Conservation (phyloP, 163 green algal species). For the Scenedesmus sp. region DNA sequence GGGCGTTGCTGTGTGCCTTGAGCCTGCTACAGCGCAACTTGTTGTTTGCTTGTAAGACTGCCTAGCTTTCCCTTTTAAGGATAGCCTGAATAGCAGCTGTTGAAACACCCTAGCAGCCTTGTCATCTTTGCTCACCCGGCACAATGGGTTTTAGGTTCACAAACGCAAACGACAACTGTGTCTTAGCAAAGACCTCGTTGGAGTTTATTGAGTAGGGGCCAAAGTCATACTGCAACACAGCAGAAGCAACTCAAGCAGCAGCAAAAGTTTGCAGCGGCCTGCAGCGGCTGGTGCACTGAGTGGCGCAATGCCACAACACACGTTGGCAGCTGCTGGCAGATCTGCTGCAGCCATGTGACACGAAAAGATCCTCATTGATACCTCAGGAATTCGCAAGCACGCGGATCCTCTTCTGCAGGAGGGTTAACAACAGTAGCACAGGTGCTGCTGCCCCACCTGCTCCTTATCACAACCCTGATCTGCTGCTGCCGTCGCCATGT, state of each 20-base stretch:
- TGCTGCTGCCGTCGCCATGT: not conserved
- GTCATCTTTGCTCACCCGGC: slow-evolving; percentile 70
- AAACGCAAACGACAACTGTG: slow-evolving; percentile 87
- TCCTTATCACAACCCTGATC: not conserved
- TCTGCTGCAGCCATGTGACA: not conserved
- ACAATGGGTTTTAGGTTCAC: slow-evolving; percentile 98
- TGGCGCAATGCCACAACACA: not conserved
- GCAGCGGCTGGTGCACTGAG: not conserved
- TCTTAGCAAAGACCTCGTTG: slow-evolving; percentile 87
- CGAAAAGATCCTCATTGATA: too few relatives aligned
- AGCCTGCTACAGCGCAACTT: not conserved
- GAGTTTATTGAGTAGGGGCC: slow-evolving; percentile 78
- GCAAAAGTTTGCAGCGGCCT: not conserved
- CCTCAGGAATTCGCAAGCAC: too few relatives aligned
- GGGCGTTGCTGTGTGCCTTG: not conserved
- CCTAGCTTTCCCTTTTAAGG: too few relatives aligned
- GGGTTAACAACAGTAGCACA: not conserved
- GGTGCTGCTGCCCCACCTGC: not conserved
- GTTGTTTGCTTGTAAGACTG: not conserved
- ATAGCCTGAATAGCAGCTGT: too few relatives aligned
- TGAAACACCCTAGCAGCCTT: too few relatives aligned
- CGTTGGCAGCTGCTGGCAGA: not conserved
- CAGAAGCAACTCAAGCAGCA: not conserved
- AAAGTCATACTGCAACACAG: slow-evolving; percentile 74
- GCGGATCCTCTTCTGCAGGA: not conserved